phyloP scores from a whole-genome alignment of 495 filamentous ascomycete genomes.

The Aspergillus olivimuriae region DNA sequence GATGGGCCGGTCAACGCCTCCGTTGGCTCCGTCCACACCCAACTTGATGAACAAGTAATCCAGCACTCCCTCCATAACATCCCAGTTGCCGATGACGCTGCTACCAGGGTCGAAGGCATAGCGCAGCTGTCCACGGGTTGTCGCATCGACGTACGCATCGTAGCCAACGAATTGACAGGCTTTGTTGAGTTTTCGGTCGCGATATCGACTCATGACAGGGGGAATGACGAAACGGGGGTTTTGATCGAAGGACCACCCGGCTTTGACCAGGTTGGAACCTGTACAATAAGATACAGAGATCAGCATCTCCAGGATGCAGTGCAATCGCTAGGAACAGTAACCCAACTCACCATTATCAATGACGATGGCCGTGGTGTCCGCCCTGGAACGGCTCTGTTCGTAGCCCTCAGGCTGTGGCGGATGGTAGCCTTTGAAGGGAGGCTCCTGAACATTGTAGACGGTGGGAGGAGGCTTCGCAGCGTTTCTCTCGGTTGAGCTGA shows the following conservation, averaged over 20 bases:
- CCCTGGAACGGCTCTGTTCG: slow-evolving; percentile 50
- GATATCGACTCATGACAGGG: slow-evolving; percentile 87
- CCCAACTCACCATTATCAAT: slow-evolving; percentile 83
- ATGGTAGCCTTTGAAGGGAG: slow-evolving; percentile 68
- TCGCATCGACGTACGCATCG: slow-evolving; percentile 90
- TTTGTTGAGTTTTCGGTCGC: slow-evolving; percentile 84
- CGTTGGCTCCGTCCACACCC: slow-evolving; percentile 68
- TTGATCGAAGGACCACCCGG: slow-evolving; percentile 90
- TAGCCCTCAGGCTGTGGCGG: slow-evolving; percentile 62
- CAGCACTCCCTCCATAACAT: slow-evolving; percentile 86
- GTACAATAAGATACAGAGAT: slow-evolving; percentile 2
- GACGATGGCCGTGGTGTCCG: slow-evolving; percentile 68
- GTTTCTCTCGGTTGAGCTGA: slow-evolving; percentile 27
- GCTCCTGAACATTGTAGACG: slow-evolving; percentile 57
- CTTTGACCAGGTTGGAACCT: slow-evolving; percentile 85
- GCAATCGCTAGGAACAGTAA: background rate
- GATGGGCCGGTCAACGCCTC: slow-evolving; percentile 74
- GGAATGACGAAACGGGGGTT: slow-evolving; percentile 71
- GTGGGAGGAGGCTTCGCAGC: slow-evolving; percentile 44
- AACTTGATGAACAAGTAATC: slow-evolving; percentile 92
- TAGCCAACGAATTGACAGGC: slow-evolving; percentile 85
- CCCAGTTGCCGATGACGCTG: slow-evolving; percentile 93
- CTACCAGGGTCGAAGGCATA: slow-evolving; percentile 86
- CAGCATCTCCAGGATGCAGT: slow-evolving; percentile 1
- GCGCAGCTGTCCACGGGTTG: slow-evolving; percentile 80